phyloP scores from a whole-genome alignment of 495 filamentous ascomycete species.

The Penicillium roqueforti region DNA sequence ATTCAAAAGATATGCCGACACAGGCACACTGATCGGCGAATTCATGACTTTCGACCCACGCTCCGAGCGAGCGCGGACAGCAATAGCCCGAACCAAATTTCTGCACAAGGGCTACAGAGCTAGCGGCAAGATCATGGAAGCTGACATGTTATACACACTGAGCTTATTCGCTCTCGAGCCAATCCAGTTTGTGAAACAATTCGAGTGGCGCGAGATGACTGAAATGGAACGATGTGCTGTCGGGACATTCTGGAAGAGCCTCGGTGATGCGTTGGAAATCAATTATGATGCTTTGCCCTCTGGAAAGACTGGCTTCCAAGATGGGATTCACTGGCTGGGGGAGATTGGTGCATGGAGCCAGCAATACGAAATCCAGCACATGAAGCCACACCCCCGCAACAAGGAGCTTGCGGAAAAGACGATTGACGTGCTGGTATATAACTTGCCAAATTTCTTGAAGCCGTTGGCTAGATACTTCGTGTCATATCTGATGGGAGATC shows the following conservation, averaged over 20 bases:
- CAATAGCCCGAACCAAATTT: constrained; percentile 63
- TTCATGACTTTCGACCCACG: constrained; percentile 45
- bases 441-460: constrained; percentile 47
- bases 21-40: constrained; percentile 53
- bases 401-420: constrained; percentile 52
- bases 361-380: constrained; percentile 49
- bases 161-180: constrained; percentile 58
- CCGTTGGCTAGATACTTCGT: constrained; percentile 44
- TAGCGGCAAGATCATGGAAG: constrained; percentile 55
- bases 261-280: constrained; percentile 60
- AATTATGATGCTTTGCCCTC: constrained; percentile 40
- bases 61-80: constrained; percentile 47
- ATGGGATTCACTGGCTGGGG: constrained; percentile 60
- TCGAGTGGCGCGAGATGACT: constrained; percentile 61
- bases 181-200: constrained; percentile 47
- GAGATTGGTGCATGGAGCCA: constrained; percentile 53
- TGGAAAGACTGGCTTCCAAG: constrained; percentile 41
- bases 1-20: constrained; percentile 62
- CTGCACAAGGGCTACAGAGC: constrained; percentile 55
- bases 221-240: constrained; percentile 59
- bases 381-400: constrained; percentile 54
- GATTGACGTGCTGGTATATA: constrained; percentile 54
- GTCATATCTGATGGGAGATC: constrained; percentile 55
- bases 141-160: constrained; percentile 63
- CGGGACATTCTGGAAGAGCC: constrained; percentile 59